Conservation (phyloP, 257 asterid species). For the Plantago elongata region DNA sequence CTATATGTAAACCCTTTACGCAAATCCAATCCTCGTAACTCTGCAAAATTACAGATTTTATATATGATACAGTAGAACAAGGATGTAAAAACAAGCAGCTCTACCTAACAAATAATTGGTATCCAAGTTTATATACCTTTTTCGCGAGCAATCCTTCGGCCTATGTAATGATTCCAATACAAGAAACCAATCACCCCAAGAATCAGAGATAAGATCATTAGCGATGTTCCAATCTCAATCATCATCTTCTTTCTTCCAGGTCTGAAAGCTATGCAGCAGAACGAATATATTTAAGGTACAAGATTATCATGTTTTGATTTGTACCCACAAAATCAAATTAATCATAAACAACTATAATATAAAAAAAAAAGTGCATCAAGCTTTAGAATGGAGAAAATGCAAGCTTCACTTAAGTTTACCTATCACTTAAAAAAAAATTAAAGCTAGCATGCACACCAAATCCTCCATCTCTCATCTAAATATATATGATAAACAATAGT, state of each 20-base stretch:
- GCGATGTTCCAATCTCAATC: constrained; percentile 32
- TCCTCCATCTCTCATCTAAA: too few species aligned
- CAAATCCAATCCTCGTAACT: constrained; percentile 37
- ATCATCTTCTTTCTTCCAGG: constrained; percentile 41
- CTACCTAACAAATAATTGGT: not conserved
- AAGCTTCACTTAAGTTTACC: too few species aligned
- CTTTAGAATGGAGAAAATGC: too few species aligned
- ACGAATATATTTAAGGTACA: not conserved
- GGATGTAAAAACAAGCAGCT: too few species aligned
- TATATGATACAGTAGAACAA: too few species aligned
- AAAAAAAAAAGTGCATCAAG: too few species aligned
- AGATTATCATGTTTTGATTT: too few species aligned
- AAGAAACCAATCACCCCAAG: constrained; percentile 24
- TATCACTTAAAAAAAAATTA: not conserved
- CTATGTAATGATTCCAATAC: constrained; percentile 36
- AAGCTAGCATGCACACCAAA: too few species aligned
- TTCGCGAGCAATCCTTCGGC: constrained; percentile 39
- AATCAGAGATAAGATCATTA: constrained; percentile 24
- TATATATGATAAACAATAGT: too few species aligned
- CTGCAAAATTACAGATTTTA: constrained; percentile 18
- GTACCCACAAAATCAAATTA: too few species aligned
- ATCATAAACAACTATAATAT: too few species aligned
- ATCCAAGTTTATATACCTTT: constrained; percentile 33
- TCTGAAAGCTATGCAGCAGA: constrained; percentile 33
- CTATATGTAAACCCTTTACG: constrained; percentile 38